Evolutionary conservation across 768 basidiomycete species (phyloP).

Genomic region (Leccinum variicolor): DNA sequence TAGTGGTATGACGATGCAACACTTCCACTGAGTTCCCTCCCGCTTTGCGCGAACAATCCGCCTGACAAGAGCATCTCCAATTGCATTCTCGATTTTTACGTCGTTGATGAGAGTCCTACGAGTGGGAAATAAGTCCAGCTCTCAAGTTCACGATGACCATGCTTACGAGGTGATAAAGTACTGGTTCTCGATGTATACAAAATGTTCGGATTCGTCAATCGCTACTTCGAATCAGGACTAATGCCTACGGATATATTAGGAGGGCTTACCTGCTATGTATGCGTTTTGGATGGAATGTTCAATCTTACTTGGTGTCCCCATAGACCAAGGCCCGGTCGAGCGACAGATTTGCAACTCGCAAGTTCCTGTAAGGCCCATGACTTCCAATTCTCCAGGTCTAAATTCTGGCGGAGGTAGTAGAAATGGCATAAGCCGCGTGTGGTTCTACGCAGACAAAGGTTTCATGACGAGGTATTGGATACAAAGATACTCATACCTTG

Average conservation of each 20-base stretch:
- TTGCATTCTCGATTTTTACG: slow-evolving; percentile 84
- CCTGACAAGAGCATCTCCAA: slow-evolving; percentile 90
- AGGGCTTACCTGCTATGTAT: slow-evolving; percentile 72
- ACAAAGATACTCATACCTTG: slow-evolving; percentile 54
- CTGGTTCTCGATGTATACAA: background rate
- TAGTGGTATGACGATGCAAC: slow-evolving; percentile 88
- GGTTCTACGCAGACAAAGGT: slow-evolving; percentile 57
- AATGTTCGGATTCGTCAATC: background rate
- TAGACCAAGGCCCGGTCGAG: slow-evolving; percentile 93
- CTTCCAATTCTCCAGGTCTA: slow-evolving; percentile 70
- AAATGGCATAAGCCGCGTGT: slow-evolving; percentile 90
- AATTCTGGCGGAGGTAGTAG: slow-evolving; percentile 93
- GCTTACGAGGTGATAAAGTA: background rate
- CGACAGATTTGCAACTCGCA: slow-evolving; percentile 97
- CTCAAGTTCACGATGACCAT: background rate
- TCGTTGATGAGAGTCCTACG: slow-evolving; percentile 84
- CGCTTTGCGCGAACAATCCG: slow-evolving; percentile 86
- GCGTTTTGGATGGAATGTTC: slow-evolving; percentile 96
- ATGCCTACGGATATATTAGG: background rate
- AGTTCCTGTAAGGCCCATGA: slow-evolving; percentile 86
- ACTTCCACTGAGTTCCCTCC: slow-evolving; percentile 83
- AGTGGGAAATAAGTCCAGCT: background rate
- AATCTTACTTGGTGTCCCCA: slow-evolving; percentile 80
- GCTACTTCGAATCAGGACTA: slow-evolving; percentile 1
- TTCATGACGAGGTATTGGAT: background rate